Evolutionary conservation across 2,329 filamentous ascomycete species (phyloP).

Genomic region (Calonectria montana): DNA sequence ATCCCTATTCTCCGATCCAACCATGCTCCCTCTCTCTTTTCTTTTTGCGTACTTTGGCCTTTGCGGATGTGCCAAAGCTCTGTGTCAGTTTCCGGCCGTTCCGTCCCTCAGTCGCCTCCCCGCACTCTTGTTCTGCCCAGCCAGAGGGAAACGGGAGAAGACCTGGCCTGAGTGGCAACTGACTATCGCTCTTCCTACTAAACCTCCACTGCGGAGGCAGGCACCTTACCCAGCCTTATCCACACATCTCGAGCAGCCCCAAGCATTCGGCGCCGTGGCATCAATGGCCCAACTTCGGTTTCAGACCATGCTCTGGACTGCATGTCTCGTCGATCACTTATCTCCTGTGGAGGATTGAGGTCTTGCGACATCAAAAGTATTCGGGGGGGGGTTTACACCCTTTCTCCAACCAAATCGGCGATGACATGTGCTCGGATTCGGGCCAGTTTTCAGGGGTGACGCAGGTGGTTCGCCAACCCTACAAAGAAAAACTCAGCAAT

Average conservation of each 20-base stretch:
- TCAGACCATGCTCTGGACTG: not conserved
- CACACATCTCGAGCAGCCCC: not conserved
- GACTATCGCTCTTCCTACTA: not conserved
- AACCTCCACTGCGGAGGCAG: no score
- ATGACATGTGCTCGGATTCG: constrained; percentile 2
- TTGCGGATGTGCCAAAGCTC: not conserved
- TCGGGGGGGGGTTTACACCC: not conserved
- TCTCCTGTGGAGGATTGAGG: not conserved
- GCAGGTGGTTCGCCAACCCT: not conserved
- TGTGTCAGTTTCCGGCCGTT: not conserved
- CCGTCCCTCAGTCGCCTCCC: not conserved
- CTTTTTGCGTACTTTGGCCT: not conserved
- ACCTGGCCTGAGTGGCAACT: not conserved
- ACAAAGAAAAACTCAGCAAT: not conserved
- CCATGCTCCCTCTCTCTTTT: not conserved
- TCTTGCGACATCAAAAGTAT: not conserved
- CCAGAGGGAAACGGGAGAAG: not conserved
- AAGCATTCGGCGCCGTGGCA: not conserved
- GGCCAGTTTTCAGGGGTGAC: not conserved
- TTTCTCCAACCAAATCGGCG: not conserved
- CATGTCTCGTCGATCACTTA: constrained; percentile 11
- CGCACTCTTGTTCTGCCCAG: not conserved
- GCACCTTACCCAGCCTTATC: not conserved
- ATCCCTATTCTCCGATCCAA: not conserved
- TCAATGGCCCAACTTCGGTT: not conserved